Conservation (phyloP, 768 basidiomycete species). For the Strobilomyces dryophilus region DNA sequence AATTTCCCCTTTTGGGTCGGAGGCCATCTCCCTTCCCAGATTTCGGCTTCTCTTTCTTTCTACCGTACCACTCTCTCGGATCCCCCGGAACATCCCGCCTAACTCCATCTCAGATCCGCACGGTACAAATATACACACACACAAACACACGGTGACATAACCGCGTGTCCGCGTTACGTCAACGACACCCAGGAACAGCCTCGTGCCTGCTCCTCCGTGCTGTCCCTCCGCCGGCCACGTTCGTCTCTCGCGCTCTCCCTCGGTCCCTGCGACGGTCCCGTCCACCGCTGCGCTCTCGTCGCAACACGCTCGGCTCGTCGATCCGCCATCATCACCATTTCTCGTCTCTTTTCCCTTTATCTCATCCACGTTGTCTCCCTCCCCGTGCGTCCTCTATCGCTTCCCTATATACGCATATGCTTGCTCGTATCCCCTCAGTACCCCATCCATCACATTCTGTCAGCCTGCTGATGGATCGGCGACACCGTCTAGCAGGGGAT, state of each 20-base stretch:
- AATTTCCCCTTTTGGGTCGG: conserved; percentile 22
- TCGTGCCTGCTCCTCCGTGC: not conserved
- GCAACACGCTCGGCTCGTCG: not conserved
- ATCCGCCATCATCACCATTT: not conserved
- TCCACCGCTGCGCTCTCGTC: conserved; percentile 14
- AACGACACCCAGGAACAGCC: conserved; percentile 31
- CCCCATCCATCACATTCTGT: not conserved
- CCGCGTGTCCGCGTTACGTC: conserved; percentile 32
- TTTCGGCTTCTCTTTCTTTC: conserved; percentile 37
- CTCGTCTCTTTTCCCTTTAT: not conserved
- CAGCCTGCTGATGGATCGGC: conserved; percentile 12
- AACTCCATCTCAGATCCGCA: conserved; percentile 26
- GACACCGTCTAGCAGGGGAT: not conserved
- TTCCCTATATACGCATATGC: conserved; percentile 10
- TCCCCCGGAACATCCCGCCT: conserved; percentile 30
- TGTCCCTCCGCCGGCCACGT: conserved; percentile 12
- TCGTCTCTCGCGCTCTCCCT: not conserved
- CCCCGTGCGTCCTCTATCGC: too few species aligned
- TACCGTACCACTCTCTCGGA: conserved; percentile 32
- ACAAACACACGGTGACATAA: conserved; percentile 29
- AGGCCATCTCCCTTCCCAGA: conserved; percentile 31
- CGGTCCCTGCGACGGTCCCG: conserved; percentile 8
- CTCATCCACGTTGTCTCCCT: not conserved
- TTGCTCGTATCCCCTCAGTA: not conserved
- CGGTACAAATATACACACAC: conserved; percentile 9